Base-by-base conservation (phyloP, 495 filamentous ascomycete genomes). In the Podospora didyma region DNA sequence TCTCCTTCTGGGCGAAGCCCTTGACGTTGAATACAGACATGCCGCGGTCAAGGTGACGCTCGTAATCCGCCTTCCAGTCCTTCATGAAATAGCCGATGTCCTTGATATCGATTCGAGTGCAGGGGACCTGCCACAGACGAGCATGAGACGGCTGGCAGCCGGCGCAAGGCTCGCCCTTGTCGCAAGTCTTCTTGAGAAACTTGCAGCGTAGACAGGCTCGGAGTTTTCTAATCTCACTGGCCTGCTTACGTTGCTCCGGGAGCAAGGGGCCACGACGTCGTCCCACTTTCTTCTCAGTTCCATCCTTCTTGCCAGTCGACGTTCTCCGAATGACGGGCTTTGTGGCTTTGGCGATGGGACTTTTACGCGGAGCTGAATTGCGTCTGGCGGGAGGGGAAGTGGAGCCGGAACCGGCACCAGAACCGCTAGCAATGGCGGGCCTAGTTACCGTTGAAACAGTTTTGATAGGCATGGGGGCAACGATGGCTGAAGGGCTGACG, bases 71-170 rank as follows among this genome's bases (percentile, higher is more conserved):
- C 74, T 89, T 93, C 91, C 90, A 96, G 71, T 96, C 92, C 79
- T 96, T 96, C 89, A 96, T 93, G 79, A 96, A 96, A 66, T 92
- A 96, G 28, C 83, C 89, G 65, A 96, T 94, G 61, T 96, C 92
- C 79, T 96, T 95, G 76, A 96, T 96, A 67, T 96, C 92, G 59
- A 96, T 96, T 23, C 92, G 87, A 14, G 92, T 96, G 75, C 92
- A 96, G 35, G 92, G 92, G 21, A 96, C 92, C 70, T 96, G 90
- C 92, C 92, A 96, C 42, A 96, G 77, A 53, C 92, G 85, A 46
- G 92, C 90, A 67, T 96, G 92, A 5, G 91, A 91, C 16, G 92
- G 92, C 71, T 94, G 88, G 76, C 92, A 96, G 19, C 92, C 92
- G 64, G 84, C 86, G 72, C 92, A 96, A 39, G 92, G 91, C 71